Evolutionary conservation across 140 eudicot genomes (phyloP), one percentile per base, ranked within the genome.

Genomic region (Erigeron philadelphicus): DNA sequence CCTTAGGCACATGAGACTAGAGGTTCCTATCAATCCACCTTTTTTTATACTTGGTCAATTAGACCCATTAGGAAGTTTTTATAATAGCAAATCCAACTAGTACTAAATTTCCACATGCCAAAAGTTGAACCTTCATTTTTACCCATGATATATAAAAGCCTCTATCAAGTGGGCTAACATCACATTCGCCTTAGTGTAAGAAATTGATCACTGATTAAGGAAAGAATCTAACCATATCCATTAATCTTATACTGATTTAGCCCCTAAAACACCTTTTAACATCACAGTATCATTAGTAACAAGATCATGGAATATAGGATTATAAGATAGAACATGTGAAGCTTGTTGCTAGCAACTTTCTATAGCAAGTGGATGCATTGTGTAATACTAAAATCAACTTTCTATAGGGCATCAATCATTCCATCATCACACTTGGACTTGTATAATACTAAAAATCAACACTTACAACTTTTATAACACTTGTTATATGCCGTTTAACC

Each of bases 401-500:
- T 21, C 60, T 49, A 31, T 53, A 53, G 61, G 61, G 81, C 60
- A 76, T 73, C 78, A 52, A 72, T 19, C 53, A 49, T 72, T 72
- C 55, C 70, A 47, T 72, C 70, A 61, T 72, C 72, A 72, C 77
- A 73, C 77, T 73, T 40, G 78, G 56, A 64, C 41, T 64, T 72
- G 65, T 41, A 73, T 73, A 64, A 64, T 64, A 73, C 40, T 52
- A 52, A 64, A 63, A 73, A 49, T 72, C 53, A 62, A 72, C 52
- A 47, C 17, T 16, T 15, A 48, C 17, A 17, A 17, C 65, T 73
- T 63, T 61, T 61, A 72, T 61, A 72, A 76, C 71, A 61, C 67
- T 70, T 45, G 50, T 69, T 50, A 49, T 76, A 76, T 44, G 71
- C 66, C 64, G 21, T 76, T 61, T 76, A 43, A 17, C 35, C 25